phyloP scores from a whole-genome alignment of 2,329 filamentous ascomycete genomes.

The Colletotrichum orbiculare region DNA sequence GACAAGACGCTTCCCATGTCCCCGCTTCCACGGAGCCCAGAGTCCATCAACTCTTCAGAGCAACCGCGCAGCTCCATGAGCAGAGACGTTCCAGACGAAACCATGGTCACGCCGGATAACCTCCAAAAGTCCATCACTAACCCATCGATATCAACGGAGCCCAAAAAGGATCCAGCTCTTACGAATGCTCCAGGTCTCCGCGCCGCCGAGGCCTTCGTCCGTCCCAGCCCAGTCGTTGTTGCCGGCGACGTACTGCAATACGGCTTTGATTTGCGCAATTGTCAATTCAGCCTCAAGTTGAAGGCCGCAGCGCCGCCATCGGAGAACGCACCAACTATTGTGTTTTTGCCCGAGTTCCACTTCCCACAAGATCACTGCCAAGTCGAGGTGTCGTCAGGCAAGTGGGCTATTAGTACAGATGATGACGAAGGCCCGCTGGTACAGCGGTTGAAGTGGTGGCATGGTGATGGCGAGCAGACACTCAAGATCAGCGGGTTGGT shows the following conservation, averaged over 20 bases:
- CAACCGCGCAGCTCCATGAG: slow-evolving; percentile 28
- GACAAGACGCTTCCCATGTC: slow-evolving; percentile 73
- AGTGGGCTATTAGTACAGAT: slow-evolving; percentile 85
- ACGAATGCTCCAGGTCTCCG: slow-evolving; percentile 79
- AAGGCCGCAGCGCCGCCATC: slow-evolving; percentile 62
- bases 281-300: slow-evolving; percentile 80
- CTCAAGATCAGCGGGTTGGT: slow-evolving; percentile 81
- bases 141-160: slow-evolving; percentile 71
- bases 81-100: slow-evolving; percentile 61
- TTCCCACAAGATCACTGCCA: slow-evolving; percentile 80
- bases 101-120: slow-evolving; percentile 77
- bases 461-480: slow-evolving; percentile 84
- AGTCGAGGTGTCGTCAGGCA: slow-evolving; percentile 84
- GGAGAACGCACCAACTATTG: slow-evolving; percentile 77
- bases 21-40: slow-evolving; percentile 56
- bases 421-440: slow-evolving; percentile 75
- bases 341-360: slow-evolving; percentile 92
- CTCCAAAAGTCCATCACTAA: slow-evolving; percentile 78
- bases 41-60: slow-evolving; percentile 42
- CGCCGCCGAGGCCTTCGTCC: slow-evolving; percentile 92
- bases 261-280: slow-evolving; percentile 85
- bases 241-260: slow-evolving; percentile 77
- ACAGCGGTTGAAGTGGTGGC: slow-evolving; percentile 92
- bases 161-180: slow-evolving; percentile 65
- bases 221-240: slow-evolving; percentile 82